phyloP scores from a whole-genome alignment of 1,139 yeast genomes.

The Eremothecium cymbalariae region DNA sequence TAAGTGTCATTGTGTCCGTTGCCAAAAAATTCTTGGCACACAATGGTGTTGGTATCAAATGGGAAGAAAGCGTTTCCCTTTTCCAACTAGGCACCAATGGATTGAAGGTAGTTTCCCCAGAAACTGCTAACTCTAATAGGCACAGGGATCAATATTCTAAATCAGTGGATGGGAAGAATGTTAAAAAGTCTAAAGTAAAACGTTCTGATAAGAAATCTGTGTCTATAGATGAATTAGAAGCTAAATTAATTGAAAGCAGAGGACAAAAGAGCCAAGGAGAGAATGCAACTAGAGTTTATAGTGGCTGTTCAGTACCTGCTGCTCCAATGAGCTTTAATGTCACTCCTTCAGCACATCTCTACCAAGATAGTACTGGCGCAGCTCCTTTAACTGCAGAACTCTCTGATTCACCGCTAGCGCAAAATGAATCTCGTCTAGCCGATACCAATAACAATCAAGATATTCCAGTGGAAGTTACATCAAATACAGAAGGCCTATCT shows the following conservation, averaged over 20 bases:
- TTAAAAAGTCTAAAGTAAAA: background rate
- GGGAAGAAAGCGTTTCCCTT: constrained; percentile 25
- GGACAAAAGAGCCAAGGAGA: background rate
- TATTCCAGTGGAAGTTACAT: no score
- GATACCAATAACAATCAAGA: no score
- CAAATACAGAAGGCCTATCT: no score
- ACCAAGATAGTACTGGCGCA: constrained; percentile 1
- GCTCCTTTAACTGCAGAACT: no score
- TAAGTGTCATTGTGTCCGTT: constrained; percentile 34
- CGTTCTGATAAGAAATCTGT: background rate
- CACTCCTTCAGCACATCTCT: constrained; percentile 5
- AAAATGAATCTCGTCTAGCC: no score
- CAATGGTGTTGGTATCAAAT: constrained; percentile 33
- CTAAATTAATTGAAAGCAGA: constrained; percentile 2
- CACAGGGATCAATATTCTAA: no score
- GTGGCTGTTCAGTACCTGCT: constrained; percentile 29
- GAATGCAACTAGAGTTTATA: constrained; percentile 20
- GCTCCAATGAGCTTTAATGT: constrained; percentile 24
- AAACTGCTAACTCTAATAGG: no score
- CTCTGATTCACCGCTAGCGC: no score
- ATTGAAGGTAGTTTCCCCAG: no score
- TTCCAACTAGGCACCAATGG: no score
- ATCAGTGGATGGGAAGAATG: constrained; percentile 3
- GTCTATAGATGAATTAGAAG: constrained; percentile 7
- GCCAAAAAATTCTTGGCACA: constrained; percentile 31